These are phyloP conservation scores for Zhuliangozyma parablackwelliae DNA, from an alignment of 1,139 yeast species.

Conservation along the genomic window DNA sequence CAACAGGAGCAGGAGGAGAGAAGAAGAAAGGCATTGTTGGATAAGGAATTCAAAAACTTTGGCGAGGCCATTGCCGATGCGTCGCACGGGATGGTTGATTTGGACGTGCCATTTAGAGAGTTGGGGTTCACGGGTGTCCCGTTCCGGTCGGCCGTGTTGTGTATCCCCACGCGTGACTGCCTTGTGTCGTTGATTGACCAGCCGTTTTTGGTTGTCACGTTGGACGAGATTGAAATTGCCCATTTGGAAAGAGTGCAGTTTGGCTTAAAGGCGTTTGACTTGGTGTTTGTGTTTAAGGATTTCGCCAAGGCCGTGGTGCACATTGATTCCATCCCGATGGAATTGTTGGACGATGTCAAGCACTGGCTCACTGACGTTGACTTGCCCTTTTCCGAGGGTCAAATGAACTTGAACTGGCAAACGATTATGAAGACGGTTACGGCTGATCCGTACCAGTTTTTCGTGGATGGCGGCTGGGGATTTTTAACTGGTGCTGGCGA, in stretches of 20 bases:
- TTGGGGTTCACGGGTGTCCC: constrained; percentile 98
- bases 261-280: constrained; percentile 92
- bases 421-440: constrained; percentile 91
- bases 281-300: constrained; percentile 93
- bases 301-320: constrained; percentile 84
- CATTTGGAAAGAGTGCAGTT: constrained; percentile 96
- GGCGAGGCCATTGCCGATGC: constrained; percentile 90
- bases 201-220: constrained; percentile 86
- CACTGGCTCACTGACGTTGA: constrained; percentile 97
- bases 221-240: constrained; percentile 90
- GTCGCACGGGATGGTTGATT: constrained; percentile 72
- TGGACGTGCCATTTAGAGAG: constrained; percentile 93
- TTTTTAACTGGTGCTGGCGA: constrained; percentile 75
- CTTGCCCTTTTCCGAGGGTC: constrained; percentile 91
- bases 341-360: constrained; percentile 84
- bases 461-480: constrained; percentile 93
- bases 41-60: constrained; percentile 85
- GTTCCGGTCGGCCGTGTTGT: constrained; percentile 84
- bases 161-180: constrained; percentile 98
- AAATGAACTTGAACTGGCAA: constrained; percentile 92
- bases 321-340: constrained; percentile 92
- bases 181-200: constrained; percentile 91
- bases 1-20: constrained; percentile 99
- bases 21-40: constrained; percentile 82
- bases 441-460: constrained; percentile 92